Evolutionary conservation across 768 basidiomycete species (phyloP).

Genomic region (Tulasnella sp.): DNA sequence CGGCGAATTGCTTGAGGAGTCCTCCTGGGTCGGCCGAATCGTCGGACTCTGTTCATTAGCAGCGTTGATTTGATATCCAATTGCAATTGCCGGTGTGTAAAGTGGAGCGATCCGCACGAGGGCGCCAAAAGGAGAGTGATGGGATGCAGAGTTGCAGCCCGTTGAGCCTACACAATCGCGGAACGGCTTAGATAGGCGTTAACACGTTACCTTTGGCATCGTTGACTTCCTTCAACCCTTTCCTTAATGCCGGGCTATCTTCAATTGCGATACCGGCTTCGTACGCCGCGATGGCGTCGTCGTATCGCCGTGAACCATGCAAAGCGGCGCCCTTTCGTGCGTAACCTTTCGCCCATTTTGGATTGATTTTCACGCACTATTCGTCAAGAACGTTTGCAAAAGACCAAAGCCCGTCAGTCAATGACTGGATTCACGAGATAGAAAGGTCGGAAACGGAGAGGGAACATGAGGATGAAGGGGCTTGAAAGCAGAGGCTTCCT

Average conservation of each 20-base stretch:
- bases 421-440: not conserved
- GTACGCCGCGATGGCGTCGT: conserved; percentile 80
- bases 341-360: conserved; percentile 85
- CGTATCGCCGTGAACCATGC: conserved; percentile 73
- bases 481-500: not conserved
- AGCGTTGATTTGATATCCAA: not conserved
- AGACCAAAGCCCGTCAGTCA: too few relatives aligned
- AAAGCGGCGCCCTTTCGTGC: conserved; percentile 89
- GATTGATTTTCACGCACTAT: conserved; percentile 56
- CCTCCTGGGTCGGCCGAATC: conserved; percentile 52
- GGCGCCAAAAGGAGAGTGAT: too few relatives aligned
- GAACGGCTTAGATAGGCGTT: conserved; percentile 10
- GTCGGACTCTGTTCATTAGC: conserved; percentile 36
- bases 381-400: not conserved
- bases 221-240: conserved; percentile 84
- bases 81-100: not conserved
- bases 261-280: conserved; percentile 77
- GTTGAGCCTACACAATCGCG: not conserved
- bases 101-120: too few relatives aligned
- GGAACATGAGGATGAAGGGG: not conserved
- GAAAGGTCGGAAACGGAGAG: not conserved
- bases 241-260: conserved; percentile 70
- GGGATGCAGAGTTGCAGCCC: not conserved
- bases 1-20: conserved; percentile 72
- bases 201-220: conserved; percentile 67